Base-by-base conservation (phyloP, 345 rosid genomes). In the Kandelia obovata region DNA sequence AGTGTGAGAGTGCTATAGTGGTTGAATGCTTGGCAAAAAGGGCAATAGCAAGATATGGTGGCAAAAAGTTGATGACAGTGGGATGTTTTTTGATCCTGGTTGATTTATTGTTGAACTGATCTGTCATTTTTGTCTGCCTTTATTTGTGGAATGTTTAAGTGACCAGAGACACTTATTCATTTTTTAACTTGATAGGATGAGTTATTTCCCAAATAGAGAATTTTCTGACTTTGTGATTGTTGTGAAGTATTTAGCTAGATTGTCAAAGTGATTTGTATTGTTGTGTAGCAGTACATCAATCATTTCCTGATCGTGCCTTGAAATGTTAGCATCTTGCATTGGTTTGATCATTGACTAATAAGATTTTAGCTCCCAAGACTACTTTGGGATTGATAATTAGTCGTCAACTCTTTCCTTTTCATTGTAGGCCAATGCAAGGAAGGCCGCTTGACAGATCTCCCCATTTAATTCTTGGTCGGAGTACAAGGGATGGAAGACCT, bases 381-480 rank as follows among this genome's bases (percentile, higher is more conserved):
- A 25, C 35, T 60, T 35, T 34, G 20, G 32, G 51, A 19, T 26
- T 58, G 34, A 11, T 43, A 46, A 28, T 3, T 46, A 5, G 10
- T 34, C 37, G 43, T 25, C 47, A 9, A 43, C 27, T 65, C 46
- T 34, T 55, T 27, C 53, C 31, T 71, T 4, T 66, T 67, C n/a
- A 37, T 53, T 19, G 28, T 80, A 84, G 89, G 76, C 75, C 19
- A 68, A 57, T 17, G 55, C 75, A 60, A 49, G 79, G 81, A 49
- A 77, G 77, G 78, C 62, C 74, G 43, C 63, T 20, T 43, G 82
- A 81, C 60, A 69, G 75, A 52, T 86, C 98, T 37, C 78, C 89
- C 67, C 77, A 51, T 53, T 51, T 9, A 61, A 83, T 86, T 71
- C 86, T 85, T 69, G 71, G 75, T 72, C 83, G 27, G 62, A 80